Base-by-base conservation (phyloP, 768 basidiomycete genomes). In the Lentinula sp. region DNA sequence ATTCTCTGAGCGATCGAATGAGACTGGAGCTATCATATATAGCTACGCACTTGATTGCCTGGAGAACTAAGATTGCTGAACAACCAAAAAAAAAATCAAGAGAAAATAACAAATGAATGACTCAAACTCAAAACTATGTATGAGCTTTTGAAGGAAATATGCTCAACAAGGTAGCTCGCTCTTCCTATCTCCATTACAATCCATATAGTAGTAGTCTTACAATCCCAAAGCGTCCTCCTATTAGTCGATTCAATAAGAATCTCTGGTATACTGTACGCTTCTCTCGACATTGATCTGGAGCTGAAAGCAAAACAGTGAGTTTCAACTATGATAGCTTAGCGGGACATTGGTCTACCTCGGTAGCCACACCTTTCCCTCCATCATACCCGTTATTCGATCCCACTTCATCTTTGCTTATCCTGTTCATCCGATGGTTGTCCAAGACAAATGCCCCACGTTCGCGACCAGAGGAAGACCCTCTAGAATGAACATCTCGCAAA, bases 201-300 rank as follows among this genome's bases (percentile, higher is more conserved):
- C 28, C 28, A 28, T 28, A 28, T 28, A 28, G 28, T 28, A 28
- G 28, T 28, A 28, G 28, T 28, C 28, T 28, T 28, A 28, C 28
- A 28, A 28, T 28, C 28, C 28, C 28, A 28, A 28, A 28, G 28
- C 28, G 28, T 28, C 3, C 28, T 28, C 28, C 28, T 28, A 28
- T 28, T 28, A 28, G 28, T 49, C 28, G 7, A 31, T 18, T 18
- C 16, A 50, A 28, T 18, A 54, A 2, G 67, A 45, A 59, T 63
- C 62, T 46, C 64, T 55, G 28, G 61, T 62, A n/a, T 56, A 62
- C 23, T 56, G 21, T 10, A 62, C 45, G 34, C 60, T 61, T 45
- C 60, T 53, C 11, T 54, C 52, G 18, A 61, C 60, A 28, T 51
- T 61, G 37, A 62, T 57, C 34, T 57, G 61, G 34, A 62, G 54